These are phyloP conservation scores for Pochonia chlamydosporia DNA, from an alignment of 2,329 filamentous ascomycete species.

Conservation along the genomic window DNA sequence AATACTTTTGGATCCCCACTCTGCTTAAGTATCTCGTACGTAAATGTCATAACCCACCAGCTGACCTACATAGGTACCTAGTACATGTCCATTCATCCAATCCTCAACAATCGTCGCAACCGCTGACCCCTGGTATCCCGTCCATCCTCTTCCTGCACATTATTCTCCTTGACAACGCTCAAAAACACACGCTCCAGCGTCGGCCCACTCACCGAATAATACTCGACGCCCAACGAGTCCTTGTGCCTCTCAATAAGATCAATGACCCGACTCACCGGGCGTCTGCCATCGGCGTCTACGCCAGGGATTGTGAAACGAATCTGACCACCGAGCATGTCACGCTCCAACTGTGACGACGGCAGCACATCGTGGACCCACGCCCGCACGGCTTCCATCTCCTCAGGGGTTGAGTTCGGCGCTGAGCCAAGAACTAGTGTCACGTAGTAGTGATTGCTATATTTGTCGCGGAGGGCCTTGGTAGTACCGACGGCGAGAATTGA, in stretches of 20 bases:
- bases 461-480: slow-evolving; percentile 48
- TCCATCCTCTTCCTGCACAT: slow-evolving; percentile 20
- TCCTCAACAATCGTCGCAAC: background rate
- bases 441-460: slow-evolving; percentile 56
- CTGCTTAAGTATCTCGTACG: too few relatives aligned
- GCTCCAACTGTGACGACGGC: slow-evolving; percentile 48
- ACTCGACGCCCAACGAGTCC: slow-evolving; percentile 51
- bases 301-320: slow-evolving; percentile 28
- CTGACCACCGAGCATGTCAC: slow-evolving; percentile 57
- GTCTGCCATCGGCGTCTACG: background rate
- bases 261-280: slow-evolving; percentile 24
- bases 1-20: too few relatives aligned
- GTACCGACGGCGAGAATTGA: slow-evolving; percentile 56
- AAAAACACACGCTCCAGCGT: slow-evolving; percentile 68
- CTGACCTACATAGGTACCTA: too few relatives aligned
- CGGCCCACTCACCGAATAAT: slow-evolving; percentile 61
- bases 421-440: slow-evolving; percentile 55
- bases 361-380: slow-evolving; percentile 48
- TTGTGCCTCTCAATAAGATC: slow-evolving; percentile 51
- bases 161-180: slow-evolving; percentile 58
- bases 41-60: too few relatives aligned
- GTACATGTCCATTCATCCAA: background rate
- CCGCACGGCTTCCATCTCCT: slow-evolving; percentile 51
- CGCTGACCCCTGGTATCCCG: background rate
- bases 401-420: slow-evolving; percentile 48